A percentile compares a stretch with the other conserved stretches of the same genome.
Evolutionary conservation across 2,329 filamentous ascomycete species (phyloP).

Genomic region (Sarocladium oryzae): DNA sequence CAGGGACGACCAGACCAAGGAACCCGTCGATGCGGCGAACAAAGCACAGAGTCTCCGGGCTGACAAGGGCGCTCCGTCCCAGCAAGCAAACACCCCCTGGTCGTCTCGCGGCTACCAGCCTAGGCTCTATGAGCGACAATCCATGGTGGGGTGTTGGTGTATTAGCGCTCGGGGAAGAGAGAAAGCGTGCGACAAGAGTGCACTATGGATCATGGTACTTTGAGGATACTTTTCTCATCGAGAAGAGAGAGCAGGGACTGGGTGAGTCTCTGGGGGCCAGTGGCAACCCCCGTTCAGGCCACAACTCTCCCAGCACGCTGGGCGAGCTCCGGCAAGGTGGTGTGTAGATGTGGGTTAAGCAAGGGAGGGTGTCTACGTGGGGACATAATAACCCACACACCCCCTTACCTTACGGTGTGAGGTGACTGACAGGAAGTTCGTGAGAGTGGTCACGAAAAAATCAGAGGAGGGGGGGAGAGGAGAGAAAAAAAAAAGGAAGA

Average conservation of each 20-base stretch:
- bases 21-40: constrained; percentile 6
- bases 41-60: constrained; percentile 1
- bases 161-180: constrained; percentile 8
- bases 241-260: neutral
- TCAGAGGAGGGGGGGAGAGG: neutral
- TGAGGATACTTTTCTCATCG: neutral
- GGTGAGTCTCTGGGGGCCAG: neutral
- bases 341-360: constrained; percentile 8
- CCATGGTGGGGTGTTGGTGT: constrained; percentile 4
- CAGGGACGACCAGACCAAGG: neutral
- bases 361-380: neutral
- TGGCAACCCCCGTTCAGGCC: neutral
- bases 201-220: constrained; percentile 4
- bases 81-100: neutral
- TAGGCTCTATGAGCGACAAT: constrained; percentile 4
- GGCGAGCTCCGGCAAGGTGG: constrained; percentile 7
- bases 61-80: constrained; percentile 6
- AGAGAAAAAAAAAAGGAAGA: too few relatives aligned
- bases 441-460: neutral
- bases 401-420: constrained; percentile 6
- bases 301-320: constrained; percentile 6
- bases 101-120: constrained; percentile 6
- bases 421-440: neutral
- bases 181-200: constrained; percentile 4
- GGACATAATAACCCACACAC: neutral